Conservation (phyloP, 169 alveolate species). For the Plasmodium gonderi region DNA sequence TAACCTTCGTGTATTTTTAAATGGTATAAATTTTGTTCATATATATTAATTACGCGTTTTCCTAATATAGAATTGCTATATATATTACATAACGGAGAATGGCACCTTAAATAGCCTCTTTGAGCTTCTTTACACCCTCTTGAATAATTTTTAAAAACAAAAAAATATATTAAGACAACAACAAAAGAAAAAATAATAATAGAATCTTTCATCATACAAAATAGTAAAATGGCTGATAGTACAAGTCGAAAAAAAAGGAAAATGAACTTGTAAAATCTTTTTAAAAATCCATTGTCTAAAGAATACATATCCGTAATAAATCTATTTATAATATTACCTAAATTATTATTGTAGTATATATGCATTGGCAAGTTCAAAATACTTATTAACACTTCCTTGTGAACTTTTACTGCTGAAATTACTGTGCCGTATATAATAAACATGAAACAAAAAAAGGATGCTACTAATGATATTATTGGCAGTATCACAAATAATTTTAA, state of each 20-base stretch:
- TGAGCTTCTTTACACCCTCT: slow-evolving; percentile 80
- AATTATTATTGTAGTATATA: slow-evolving; percentile 76
- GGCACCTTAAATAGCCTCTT: slow-evolving; percentile 76
- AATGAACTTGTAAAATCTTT: slow-evolving; percentile 75
- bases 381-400: slow-evolving; percentile 52
- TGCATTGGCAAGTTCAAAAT: slow-evolving; percentile 74
- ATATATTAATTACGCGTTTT: slow-evolving; percentile 67
- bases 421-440: slow-evolving; percentile 71
- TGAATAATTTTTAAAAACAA: slow-evolving; percentile 68
- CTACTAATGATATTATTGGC: slow-evolving; percentile 41
- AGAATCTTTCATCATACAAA: slow-evolving; percentile 64
- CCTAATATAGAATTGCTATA: slow-evolving; percentile 78
- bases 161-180: slow-evolving; percentile 33
- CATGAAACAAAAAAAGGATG: slow-evolving; percentile 37
- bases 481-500: slow-evolving; percentile 30
- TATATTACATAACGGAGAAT: slow-evolving; percentile 77
- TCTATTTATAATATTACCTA: slow-evolving; percentile 78
- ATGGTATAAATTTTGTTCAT: slow-evolving; percentile 19
- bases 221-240: slow-evolving; percentile 43
- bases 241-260: slow-evolving; percentile 66
- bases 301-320: slow-evolving; percentile 77
- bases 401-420: slow-evolving; percentile 76
- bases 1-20: slow-evolving; percentile 9
- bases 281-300: slow-evolving; percentile 76
- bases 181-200: slow-evolving; percentile 41